These are phyloP conservation scores for Juncus effusus DNA, from an alignment of 176 grass and related monocot genomes.

Conservation along the genomic window DNA sequence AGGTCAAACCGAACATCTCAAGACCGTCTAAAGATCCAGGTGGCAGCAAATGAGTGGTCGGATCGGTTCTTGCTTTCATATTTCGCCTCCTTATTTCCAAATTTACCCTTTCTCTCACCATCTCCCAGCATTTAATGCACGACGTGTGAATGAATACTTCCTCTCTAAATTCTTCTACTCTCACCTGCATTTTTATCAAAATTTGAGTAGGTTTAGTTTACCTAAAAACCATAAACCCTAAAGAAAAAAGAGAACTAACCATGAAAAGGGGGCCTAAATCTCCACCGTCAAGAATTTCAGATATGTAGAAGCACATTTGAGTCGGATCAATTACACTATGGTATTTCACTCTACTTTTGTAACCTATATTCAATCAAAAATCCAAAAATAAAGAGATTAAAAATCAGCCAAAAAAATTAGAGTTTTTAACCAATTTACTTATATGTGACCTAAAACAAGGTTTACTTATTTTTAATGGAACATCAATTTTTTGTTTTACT, in stretches of 20 bases:
- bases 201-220: conserved; percentile 24
- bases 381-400: conserved; percentile 1
- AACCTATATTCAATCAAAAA: conserved; percentile 55
- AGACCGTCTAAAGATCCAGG: conserved; percentile 81
- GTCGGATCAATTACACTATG: conserved; percentile 65
- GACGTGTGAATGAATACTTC: conserved; percentile 72
- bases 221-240: conserved; percentile 19
- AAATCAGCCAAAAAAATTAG: conserved; percentile 1
- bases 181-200: conserved; percentile 53
- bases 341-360: conserved; percentile 86
- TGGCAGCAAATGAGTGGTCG: conserved; percentile 56
- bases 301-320: conserved; percentile 70
- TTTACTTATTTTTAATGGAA: no score
- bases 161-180: conserved; percentile 60
- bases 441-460: no score
- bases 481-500: no score
- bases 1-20: conserved; percentile 86
- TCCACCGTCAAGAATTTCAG: conserved; percentile 85
- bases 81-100: conserved; percentile 74
- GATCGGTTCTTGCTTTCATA: conserved; percentile 51
- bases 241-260: conserved; percentile 38
- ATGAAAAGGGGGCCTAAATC: conserved; percentile 76
- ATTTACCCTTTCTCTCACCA: conserved; percentile 90
- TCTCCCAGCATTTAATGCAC: conserved; percentile 76
- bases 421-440: no score